Evolutionary conservation across 768 basidiomycete genomes (phyloP), one percentile per base, ranked within the genome.

Genomic region (Amanita polypyramis): DNA sequence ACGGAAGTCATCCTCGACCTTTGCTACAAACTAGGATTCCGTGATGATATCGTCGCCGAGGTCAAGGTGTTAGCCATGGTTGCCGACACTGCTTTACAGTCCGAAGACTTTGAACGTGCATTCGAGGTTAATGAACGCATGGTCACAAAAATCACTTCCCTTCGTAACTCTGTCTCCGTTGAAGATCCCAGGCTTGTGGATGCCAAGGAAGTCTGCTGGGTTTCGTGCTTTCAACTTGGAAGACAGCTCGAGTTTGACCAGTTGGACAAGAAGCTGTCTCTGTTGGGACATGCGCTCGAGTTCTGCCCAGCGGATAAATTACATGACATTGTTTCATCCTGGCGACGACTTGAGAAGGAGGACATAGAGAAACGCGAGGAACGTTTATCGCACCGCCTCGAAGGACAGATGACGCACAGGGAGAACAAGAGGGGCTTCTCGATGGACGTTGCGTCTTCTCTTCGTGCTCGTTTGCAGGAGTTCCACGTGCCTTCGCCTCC

Each of bases 1-100:
- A 79, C 87, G 1, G 83, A 94, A 57, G 85, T 98, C 49, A 82
- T 99, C 42, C 74, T 98, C 15, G 94, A 97, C 43, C 77, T 99
- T 30, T 79, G 84, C 12, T 71, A 80, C 64, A 96, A 95, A 65
- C 80, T 99, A 6, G 94, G 95, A 0, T 90, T 73, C 74, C 65
- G 76, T 44, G 69, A 72, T 29, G 83, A 95, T 53, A 60, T 70
- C 2, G 74, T 78, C n/a, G 89, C 89, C 1, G 80, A 88, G 61
- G 79, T 87, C 43, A 85, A 89, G 58, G 75, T 81, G 1, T 72
- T 91, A 37, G 87, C 90, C 37, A 97, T 97, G 95, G 73, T 98
- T 19, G 82, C 83, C 8, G 89, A 91, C 51, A 81, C 90, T 2
- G 92, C 93, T 0, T 71, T 93, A 9, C 84, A 86, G 55, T 75